phyloP scores from a whole-genome alignment of 306 rosid genomes.

The Coriaria nepalensis region DNA sequence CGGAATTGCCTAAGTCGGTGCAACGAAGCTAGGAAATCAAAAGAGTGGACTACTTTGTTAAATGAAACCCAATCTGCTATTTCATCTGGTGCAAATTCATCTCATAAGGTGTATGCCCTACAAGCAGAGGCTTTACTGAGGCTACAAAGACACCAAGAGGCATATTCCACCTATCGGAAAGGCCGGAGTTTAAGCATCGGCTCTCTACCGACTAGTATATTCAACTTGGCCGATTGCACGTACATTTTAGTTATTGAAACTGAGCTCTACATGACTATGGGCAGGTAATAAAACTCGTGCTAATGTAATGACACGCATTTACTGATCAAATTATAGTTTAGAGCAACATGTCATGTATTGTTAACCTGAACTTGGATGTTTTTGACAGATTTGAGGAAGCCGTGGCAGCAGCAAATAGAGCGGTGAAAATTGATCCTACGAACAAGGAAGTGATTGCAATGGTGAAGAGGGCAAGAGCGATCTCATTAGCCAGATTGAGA shows the following conservation, averaged over 20 bases:
- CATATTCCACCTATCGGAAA: conserved; percentile 43
- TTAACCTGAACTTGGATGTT: neutral
- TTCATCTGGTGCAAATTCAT: conserved; percentile 58
- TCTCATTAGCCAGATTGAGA: conserved; percentile 53
- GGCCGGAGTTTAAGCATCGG: conserved; percentile 42
- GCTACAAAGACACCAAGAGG: conserved; percentile 64
- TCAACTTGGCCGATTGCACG: conserved; percentile 40
- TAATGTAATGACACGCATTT: too few species aligned
- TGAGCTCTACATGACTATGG: conserved; percentile 55
- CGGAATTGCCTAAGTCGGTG: conserved; percentile 48
- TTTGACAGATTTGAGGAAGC: conserved; percentile 75
- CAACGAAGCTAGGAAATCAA: conserved; percentile 38
- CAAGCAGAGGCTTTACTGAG: conserved; percentile 80
- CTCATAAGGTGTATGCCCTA: conserved; percentile 67
- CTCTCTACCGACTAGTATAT: conserved; percentile 29
- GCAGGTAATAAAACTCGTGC: conserved; percentile 47
- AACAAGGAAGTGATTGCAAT: conserved; percentile 36
- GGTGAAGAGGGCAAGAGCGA: conserved; percentile 50
- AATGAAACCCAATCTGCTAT: conserved; percentile 57
- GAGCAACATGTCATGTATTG: neutral
- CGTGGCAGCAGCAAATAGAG: conserved; percentile 42
- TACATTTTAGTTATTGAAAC: conserved; percentile 49
- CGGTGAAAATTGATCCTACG: conserved; percentile 53
- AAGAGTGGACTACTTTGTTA: conserved; percentile 52
- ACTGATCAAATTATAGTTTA: neutral